Evolutionary conservation across 2,329 filamentous ascomycete species (phyloP), one percentile per base, ranked within the genome.

Genomic region (Monosporascus sp.): DNA sequence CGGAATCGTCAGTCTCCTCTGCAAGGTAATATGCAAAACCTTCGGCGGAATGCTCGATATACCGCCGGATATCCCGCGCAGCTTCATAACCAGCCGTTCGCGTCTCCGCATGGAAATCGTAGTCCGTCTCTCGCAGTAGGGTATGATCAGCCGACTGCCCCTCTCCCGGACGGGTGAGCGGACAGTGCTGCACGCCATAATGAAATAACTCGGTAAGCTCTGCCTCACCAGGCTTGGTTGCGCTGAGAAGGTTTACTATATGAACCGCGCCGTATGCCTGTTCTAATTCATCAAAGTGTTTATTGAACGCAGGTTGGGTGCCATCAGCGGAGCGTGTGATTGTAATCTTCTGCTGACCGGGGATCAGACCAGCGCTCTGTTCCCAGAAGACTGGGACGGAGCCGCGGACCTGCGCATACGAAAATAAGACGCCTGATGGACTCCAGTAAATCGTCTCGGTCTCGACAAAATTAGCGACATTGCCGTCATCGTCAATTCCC

Each of bases 401-500:
- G 38, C 94, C 94, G 62, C 94, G 83, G 25, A 95, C 83, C 71
- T 99, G 94, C 2, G 87, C 90, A 70, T 97, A 99, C 0, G 94
- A 97, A 68, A 97, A 97, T 52, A 90, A 84, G 7, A 90, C 74
- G 3, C 83, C 82, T 1, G 84, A 82, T 1, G 89, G 88, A 61
- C 87, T 87, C 87, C 89, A 96, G 66, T 95, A 92, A 41, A 93
- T 85, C 0, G 91, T 96, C 72, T 99, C 94, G 0, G 91, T 94
- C 71, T 99, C 94, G n/a, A 97, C 94, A 71, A 96, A 99, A 70
- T 99, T 99, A 56, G 94, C 92, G 27, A 97, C 94, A 63, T 97
- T 90, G 15, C 94, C 94, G 65, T 97, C 91, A 67, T 99, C 94
- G 66, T 99, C 94, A 59, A 99, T 96, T 39, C 94, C 94, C 61